A percentile compares a stretch with the other conserved stretches of the same genome.
Conservation (phyloP, 495 filamentous ascomycete genomes). For the Talaromyces wortmannii region DNA sequence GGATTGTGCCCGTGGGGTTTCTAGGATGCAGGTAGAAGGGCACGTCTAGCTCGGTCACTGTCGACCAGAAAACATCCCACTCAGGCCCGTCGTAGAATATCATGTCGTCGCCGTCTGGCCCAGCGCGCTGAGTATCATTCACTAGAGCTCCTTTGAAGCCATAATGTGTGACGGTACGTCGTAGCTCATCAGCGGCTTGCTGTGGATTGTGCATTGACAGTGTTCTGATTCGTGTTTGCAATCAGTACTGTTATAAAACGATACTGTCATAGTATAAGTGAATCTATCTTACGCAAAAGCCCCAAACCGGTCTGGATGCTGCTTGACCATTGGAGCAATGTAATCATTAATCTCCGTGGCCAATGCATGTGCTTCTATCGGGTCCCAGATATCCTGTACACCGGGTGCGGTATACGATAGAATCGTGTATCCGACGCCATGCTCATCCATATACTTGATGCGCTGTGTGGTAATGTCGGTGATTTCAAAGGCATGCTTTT, state of each 20-base stretch:
- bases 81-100: slow-evolving; percentile 52
- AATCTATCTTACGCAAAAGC: slow-evolving; percentile 39
- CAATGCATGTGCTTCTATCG: slow-evolving; percentile 34
- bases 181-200: slow-evolving; percentile 48
- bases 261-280: neutral
- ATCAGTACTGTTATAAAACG: neutral
- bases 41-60: slow-evolving; percentile 50
- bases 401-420: slow-evolving; percentile 51
- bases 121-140: slow-evolving; percentile 49
- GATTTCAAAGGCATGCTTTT: slow-evolving; percentile 35
- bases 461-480: slow-evolving; percentile 44
- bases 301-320: slow-evolving; percentile 46
- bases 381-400: slow-evolving; percentile 48
- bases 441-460: slow-evolving; percentile 44
- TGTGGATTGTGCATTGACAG: slow-evolving; percentile 49
- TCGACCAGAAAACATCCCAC: slow-evolving; percentile 53
- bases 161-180: slow-evolving; percentile 44
- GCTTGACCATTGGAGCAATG: slow-evolving; percentile 42
- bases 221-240: slow-evolving; percentile 12
- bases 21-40: slow-evolving; percentile 58
- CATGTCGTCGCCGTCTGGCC: slow-evolving; percentile 43
- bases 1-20: slow-evolving; percentile 39
- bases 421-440: slow-evolving; percentile 56
- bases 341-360: slow-evolving; percentile 52
- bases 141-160: slow-evolving; percentile 54